Evolutionary conservation across 768 basidiomycete genomes (phyloP).

Genomic region (Podaxis carcinomalis): DNA sequence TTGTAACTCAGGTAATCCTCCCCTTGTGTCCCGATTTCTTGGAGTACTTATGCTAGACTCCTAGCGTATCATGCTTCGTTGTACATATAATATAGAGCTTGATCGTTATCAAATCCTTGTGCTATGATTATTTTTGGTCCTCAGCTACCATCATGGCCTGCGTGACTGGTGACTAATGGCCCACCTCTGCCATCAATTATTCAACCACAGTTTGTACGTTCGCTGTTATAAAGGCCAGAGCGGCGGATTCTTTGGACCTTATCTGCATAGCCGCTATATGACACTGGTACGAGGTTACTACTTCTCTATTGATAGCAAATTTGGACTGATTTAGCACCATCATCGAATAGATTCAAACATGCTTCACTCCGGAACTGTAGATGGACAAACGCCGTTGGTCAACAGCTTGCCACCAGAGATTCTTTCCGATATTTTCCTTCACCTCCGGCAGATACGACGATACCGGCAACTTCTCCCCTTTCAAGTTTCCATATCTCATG

Average conservation of each 20-base stretch:
- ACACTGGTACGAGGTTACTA: background rate
- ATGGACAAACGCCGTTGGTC: constrained; percentile 6
- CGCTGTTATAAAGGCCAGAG: no score
- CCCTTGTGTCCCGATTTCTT: background rate
- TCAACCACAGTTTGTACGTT: no score
- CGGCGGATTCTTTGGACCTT: background rate
- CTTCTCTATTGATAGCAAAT: background rate
- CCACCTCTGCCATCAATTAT: no score
- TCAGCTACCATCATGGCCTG: no score
- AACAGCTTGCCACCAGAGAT: constrained; percentile 27
- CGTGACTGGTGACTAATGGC: no score
- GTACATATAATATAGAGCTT: background rate
- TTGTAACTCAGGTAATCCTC: background rate
- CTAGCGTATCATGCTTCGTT: background rate
- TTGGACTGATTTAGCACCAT: background rate
- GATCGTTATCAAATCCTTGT: no score
- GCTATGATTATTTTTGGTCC: no score
- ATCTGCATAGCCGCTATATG: background rate
- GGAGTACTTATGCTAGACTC: background rate
- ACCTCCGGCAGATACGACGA: constrained; percentile 19
- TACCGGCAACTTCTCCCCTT: constrained; percentile 22
- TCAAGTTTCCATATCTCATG: constrained; percentile 37
- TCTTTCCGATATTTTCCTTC: constrained; percentile 23
- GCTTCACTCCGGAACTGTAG: background rate
- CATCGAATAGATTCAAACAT: background rate